phyloP scores from a whole-genome alignment of 73 alveolate genomes.

The Tetrahymena thermophila region DNA sequence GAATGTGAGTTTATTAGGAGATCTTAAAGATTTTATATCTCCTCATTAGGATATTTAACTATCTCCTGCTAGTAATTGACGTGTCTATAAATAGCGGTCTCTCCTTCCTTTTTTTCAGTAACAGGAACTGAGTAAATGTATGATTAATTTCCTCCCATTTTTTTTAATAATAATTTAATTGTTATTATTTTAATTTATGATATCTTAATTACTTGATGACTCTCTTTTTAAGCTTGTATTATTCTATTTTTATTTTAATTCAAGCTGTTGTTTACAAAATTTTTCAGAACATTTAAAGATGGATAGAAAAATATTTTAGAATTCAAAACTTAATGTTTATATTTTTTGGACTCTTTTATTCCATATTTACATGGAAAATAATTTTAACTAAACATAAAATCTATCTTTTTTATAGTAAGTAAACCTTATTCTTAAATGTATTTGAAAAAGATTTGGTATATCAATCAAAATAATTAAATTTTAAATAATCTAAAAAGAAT shows the following conservation, averaged over 20 bases:
- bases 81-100: constrained; percentile 57
- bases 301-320: too few relatives aligned
- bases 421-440: too few relatives aligned
- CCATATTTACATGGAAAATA: too few relatives aligned
- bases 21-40: not conserved
- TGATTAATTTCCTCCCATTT: not conserved
- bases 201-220: not conserved
- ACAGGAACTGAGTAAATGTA: constrained; percentile 49
- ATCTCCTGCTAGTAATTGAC: constrained; percentile 40
- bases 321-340: too few relatives aligned
- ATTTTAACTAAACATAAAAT: too few relatives aligned
- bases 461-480: not conserved
- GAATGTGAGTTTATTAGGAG: not conserved
- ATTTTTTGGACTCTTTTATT: too few relatives aligned
- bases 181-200: not conserved
- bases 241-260: not conserved
- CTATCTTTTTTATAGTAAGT: too few relatives aligned
- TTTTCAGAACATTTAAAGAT: too few relatives aligned
- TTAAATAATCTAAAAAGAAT: not conserved
- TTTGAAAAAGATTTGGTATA: too few relatives aligned
- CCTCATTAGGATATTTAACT: not conserved
- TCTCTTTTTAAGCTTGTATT: too few relatives aligned
- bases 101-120: constrained; percentile 66
- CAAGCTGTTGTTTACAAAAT: too few relatives aligned
- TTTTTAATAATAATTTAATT: not conserved